Conservation (phyloP, 164 flowering plant species). For the Stephania yunnanensis region DNA sequence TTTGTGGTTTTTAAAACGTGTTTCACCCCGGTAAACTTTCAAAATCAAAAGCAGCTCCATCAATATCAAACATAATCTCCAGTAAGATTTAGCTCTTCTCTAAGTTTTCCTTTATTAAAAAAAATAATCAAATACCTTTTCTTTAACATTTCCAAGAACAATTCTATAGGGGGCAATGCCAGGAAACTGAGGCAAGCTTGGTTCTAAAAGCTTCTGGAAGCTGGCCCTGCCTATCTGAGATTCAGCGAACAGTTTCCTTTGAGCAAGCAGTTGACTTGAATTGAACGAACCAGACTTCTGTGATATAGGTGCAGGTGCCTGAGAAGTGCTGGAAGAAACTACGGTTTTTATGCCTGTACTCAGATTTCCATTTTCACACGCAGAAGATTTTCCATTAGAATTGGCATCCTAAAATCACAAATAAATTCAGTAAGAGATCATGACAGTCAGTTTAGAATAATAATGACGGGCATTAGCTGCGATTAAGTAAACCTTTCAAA, state of each 20-base stretch:
- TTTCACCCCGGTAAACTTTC: neutral
- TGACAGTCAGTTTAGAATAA: neutral
- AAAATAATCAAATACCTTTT: conserved; percentile 43
- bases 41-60: neutral
- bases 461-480: neutral
- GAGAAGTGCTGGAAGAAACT: conserved; percentile 28
- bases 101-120: neutral
- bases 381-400: conserved; percentile 15
- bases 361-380: conserved; percentile 30
- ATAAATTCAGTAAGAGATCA: neutral
- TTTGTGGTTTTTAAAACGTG: neutral
- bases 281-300: conserved; percentile 36
- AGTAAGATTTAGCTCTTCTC: neutral
- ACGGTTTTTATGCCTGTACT: conserved; percentile 11
- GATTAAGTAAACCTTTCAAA: neutral
- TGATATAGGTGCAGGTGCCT: conserved; percentile 17
- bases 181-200: conserved; percentile 60
- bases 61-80: neutral
- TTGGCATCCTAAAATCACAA: conserved; percentile 29
- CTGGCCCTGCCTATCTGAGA: conserved; percentile 79
- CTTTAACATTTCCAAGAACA: conserved; percentile 80
- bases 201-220: conserved; percentile 88
- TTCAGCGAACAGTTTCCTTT: conserved; percentile 69
- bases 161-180: conserved; percentile 85
- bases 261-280: conserved; percentile 56